Evolutionary conservation across 2,329 filamentous ascomycete species (phyloP).

Genomic region (Fusarium metavorans): DNA sequence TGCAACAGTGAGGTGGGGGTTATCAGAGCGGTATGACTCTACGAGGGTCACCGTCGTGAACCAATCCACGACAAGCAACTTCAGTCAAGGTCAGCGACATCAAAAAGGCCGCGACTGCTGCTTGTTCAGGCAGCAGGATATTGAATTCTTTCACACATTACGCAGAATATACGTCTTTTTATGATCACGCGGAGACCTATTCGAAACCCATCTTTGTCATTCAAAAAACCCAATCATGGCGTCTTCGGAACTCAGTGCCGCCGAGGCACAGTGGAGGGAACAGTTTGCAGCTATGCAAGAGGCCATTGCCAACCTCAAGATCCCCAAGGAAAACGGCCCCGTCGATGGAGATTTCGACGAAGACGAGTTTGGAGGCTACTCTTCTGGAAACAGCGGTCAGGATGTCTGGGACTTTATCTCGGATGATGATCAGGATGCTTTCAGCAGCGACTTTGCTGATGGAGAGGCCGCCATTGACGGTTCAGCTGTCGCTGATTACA

Average conservation of each 20-base stretch:
- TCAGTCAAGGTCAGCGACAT: constrained; percentile 19
- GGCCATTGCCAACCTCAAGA: constrained; percentile 79
- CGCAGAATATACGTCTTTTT: not conserved
- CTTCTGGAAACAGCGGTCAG: constrained; percentile 73
- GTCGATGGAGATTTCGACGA: constrained; percentile 67
- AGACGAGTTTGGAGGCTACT: constrained; percentile 70
- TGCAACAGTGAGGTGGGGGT: constrained; percentile 28
- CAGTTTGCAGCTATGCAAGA: constrained; percentile 89
- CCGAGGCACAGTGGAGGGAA: constrained; percentile 79
- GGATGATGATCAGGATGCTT: constrained; percentile 74
- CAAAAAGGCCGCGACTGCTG: constrained; percentile 26
- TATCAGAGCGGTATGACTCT: constrained; percentile 39
- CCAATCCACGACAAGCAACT: constrained; percentile 31
- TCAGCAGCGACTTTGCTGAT: constrained; percentile 74
- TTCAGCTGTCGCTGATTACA: constrained; percentile 56
- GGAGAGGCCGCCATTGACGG: constrained; percentile 46
- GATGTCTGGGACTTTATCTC: constrained; percentile 96
- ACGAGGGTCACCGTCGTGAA: constrained; percentile 22
- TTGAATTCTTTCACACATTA: constrained; percentile 1
- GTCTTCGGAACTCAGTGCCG: constrained; percentile 51
- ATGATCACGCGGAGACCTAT: not conserved
- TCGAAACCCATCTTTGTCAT: not conserved
- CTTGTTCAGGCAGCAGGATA: constrained; percentile 28
- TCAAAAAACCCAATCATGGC: constrained; percentile 46
- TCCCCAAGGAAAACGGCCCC: constrained; percentile 54